Evolutionary conservation across 371 early-diverging fungal species (phyloP).

Genomic region (Parasitella parasitica): DNA sequence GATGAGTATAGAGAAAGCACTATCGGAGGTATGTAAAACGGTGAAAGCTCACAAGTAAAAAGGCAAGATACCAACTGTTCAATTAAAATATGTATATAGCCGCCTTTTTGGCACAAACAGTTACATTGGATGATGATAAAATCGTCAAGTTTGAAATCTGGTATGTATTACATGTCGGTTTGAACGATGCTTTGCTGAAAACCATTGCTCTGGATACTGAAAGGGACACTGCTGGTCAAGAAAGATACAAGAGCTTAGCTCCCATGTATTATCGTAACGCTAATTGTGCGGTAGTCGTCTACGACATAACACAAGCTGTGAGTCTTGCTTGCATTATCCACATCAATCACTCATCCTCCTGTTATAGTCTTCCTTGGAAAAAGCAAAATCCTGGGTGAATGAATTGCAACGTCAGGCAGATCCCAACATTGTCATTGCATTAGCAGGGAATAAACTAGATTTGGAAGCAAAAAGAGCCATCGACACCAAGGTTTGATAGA

Average conservation of each 20-base stretch:
- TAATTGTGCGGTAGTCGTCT: constrained; percentile 94
- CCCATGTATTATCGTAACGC: constrained; percentile 99
- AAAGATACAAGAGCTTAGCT: constrained; percentile 94
- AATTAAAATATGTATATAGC: constrained; percentile 54
- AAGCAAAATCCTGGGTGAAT: constrained; percentile 97
- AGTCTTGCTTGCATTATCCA: constrained; percentile 10
- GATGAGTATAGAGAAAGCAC: constrained; percentile 98
- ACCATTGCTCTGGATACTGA: not conserved
- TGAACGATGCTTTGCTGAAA: not conserved
- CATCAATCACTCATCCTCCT: not conserved
- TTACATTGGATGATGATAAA: constrained; percentile 64
- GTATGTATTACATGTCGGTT: constrained; percentile 30
- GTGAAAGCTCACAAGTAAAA: too few relatives aligned
- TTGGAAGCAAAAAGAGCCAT: constrained; percentile 74
- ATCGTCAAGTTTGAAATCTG: constrained; percentile 88
- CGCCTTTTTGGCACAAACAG: constrained; percentile 78
- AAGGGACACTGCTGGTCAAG: constrained; percentile 95
- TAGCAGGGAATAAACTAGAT: constrained; percentile 96
- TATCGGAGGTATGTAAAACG: constrained; percentile 95
- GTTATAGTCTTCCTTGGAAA: constrained; percentile 83
- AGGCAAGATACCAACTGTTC: too few relatives aligned
- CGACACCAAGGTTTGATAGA: constrained; percentile 51
- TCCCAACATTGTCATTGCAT: constrained; percentile 92
- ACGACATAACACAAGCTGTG: constrained; percentile 94
- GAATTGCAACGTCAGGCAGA: constrained; percentile 96